Base-by-base conservation (phyloP, 2,329 filamentous ascomycete species). In the Scedosporium boydii region DNA sequence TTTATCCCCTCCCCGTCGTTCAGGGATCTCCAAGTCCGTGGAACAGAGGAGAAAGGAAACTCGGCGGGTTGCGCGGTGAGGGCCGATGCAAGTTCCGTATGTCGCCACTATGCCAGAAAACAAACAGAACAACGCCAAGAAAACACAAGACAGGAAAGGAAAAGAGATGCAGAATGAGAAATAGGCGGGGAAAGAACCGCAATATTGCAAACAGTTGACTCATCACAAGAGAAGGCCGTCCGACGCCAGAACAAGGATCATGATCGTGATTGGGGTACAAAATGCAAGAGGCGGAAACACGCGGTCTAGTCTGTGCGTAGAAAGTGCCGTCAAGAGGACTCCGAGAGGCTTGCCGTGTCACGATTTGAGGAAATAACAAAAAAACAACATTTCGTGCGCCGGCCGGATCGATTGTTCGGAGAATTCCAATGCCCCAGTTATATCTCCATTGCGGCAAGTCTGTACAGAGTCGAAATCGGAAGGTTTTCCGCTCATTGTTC, bases 111-210 rank as follows among this genome's bases (percentile, higher is more conserved):
- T 58, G 48, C 26, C 56, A 63, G 16, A 61, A 61, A 59, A 38
- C 68, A 68, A 69, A 70, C 66, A 70, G 63, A 69, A 65, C 65
- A 63, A 65, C 63, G 65, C 63, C 65, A 63, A 64, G 65, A 67
- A 63, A 64, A 65, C 65, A 64, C 57, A 38, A 55, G 34, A 64
- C 66, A 67, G 61, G 62, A 3, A 67, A 63, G 66, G 67, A 68
- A 67, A 67, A 65, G 64, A 42, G 61, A 58, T 48, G 61, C 18
- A 58, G 16, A n/a, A 29, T 38, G 21, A 55, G 38, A 55, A 38
- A 18, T 18, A 41, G 41, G n/a, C 21, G 21, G 26, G 56, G 56
- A 62, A 59, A 46, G 53, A 61, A 59, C 58, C 53, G 62, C 53
- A 59, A 55, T 63, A 27, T 55, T 26, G 59, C 27, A 51, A 60